Percentiles rank a stretch among this genome's conserved stretches.
Conservation (phyloP, 306 rosid genomes). For the Arachis hypogaea region DNA sequence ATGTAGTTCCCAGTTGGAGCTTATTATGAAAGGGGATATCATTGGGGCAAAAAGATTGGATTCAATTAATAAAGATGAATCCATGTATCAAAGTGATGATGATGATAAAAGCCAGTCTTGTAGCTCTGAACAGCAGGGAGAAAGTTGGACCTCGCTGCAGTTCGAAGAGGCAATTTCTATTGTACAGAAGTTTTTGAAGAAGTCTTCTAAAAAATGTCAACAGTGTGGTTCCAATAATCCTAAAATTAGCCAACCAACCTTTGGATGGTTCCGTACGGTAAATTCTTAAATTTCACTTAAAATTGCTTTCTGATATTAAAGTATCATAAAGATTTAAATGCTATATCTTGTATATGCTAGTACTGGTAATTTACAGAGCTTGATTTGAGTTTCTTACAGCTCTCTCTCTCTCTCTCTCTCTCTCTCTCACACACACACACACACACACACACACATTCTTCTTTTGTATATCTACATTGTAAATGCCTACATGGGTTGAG, state of each 20-base stretch:
- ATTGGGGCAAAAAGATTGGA: slow-evolving; percentile 58
- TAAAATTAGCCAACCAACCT: slow-evolving; percentile 65
- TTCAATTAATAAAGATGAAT: slow-evolving; percentile 34
- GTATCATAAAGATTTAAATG: neutral
- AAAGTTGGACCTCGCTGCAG: slow-evolving; percentile 79
- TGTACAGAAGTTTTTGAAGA: slow-evolving; percentile 49
- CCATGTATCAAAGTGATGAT: slow-evolving; percentile 31
- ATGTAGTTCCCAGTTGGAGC: slow-evolving; percentile 61
- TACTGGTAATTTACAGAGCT: neutral
- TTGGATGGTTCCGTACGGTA: slow-evolving; percentile 87
- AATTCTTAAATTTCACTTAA: slow-evolving; percentile 21
- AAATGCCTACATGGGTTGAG: no score
- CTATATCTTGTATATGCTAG: slow-evolving; percentile 13
- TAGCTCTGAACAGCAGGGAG: slow-evolving; percentile 39
- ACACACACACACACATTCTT: neutral
- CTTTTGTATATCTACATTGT: neutral
- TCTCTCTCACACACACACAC: neutral
- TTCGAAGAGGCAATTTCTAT: slow-evolving; percentile 70
- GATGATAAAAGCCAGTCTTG: slow-evolving; percentile 34
- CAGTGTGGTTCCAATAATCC: slow-evolving; percentile 55
- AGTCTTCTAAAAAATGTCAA: slow-evolving; percentile 44
- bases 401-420: neutral
- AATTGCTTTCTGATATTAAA: slow-evolving; percentile 27
- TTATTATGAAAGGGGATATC: slow-evolving; percentile 68
- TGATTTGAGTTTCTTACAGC: neutral